Evolutionary conservation across 331 rosid genomes (phyloP).

Genomic region (Stylosanthes scabra): DNA sequence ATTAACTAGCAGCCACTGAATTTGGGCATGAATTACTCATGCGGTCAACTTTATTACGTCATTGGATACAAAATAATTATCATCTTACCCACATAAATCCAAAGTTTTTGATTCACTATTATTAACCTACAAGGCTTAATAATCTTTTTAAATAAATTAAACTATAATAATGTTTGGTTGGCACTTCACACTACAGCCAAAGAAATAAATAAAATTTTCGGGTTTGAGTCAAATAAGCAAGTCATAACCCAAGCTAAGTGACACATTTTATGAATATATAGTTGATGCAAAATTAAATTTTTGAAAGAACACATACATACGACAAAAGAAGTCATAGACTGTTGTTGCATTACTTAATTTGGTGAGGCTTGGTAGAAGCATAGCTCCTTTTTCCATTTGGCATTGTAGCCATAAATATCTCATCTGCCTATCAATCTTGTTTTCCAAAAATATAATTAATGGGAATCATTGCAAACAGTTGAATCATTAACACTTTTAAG

Average conservation of each 20-base stretch:
- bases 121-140: slow-evolving; percentile 6
- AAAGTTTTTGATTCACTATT: neutral
- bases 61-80: slow-evolving; percentile 19
- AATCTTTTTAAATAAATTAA: neutral
- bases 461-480: slow-evolving; percentile 35
- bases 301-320: neutral
- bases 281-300: neutral
- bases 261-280: neutral
- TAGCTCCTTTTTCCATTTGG: neutral
- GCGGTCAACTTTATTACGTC: neutral
- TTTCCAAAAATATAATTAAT: slow-evolving; percentile 28
- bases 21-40: slow-evolving; percentile 23
- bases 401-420: slow-evolving; percentile 19
- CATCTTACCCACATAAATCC: slow-evolving; percentile 3
- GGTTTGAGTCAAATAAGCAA: neutral
- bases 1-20: neutral
- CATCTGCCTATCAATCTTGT: slow-evolving; percentile 35
- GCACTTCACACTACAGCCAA: slow-evolving; percentile 4
- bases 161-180: neutral
- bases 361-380: neutral
- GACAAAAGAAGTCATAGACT: neutral
- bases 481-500: slow-evolving; percentile 10
- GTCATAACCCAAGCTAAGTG: neutral
- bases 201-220: no score
- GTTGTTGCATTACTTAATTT: neutral